Evolutionary conservation across 192 early-diverging fungal genomes (phyloP), one percentile per base, ranked within the genome.

Genomic region (Coemansia nantahalensis): DNA sequence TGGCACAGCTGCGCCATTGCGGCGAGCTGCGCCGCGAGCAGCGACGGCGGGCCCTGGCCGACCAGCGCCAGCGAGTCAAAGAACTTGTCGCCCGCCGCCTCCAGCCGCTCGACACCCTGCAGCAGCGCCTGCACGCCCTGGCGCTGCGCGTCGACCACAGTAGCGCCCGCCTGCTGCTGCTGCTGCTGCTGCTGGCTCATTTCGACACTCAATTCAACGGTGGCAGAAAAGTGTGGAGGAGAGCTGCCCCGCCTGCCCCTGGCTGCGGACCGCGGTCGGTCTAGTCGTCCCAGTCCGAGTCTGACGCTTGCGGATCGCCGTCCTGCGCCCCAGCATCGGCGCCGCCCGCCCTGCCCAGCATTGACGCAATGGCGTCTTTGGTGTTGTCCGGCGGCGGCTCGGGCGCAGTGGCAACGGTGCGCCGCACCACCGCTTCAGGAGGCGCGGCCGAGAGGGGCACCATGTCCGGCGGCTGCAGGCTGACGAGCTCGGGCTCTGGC

Each of bases 391-490:
- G 18, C 15, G 30, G 16, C 30, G 50, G n/a, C 35, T 71, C 51
- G 4, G 45, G 15, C 34, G 51, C 43, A 5, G 45, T 26, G 3
- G 47, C 47, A 42, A 56, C 44, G 1, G 12, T 39, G 26, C 33
- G 56, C 37, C 28, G 41, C 19, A 48, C 48, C 12, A 60, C 21
- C 5, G 34, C 33, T 30, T 66, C 74, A 5, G 74, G 62, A 8
- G 74, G 74, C 0, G 76, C 75, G 30, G 74, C 65, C 6, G 76
- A 78, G 26, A 79, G 69, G 15, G 65, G 71, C 14, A 18, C 54
- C 77, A 80, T 79, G 5, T 66, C 81, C 37, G 45, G 55, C 12
- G 80, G 83, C 24, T 70, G 72, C 48, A 82, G 61, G 28, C 59
- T 48, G 18, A 57, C 51, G 13, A 39, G 13, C 14, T 11, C 28